A percentile compares a stretch with the other conserved stretches of the same genome.
Conservation (phyloP, 2,329 filamentous ascomycete genomes). For the Clarireedia monteithiana region DNA sequence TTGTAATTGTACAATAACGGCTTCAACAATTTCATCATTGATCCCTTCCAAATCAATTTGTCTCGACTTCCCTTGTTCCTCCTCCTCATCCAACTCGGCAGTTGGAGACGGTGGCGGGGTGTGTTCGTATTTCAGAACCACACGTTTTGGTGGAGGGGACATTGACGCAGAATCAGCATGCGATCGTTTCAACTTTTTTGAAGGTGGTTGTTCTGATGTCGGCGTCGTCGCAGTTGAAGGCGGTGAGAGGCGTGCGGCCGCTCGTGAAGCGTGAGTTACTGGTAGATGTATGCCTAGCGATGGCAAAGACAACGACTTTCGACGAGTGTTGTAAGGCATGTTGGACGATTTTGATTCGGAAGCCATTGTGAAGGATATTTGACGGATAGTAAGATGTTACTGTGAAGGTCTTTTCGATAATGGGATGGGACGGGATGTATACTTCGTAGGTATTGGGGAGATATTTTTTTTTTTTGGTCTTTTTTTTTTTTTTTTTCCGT, state of each 20-base stretch:
- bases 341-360: conserved; percentile 10
- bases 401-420: neutral
- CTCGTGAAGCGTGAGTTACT: conserved; percentile 53
- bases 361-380: conserved; percentile 11
- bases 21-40: conserved; percentile 92
- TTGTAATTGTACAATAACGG: conserved; percentile 79
- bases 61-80: conserved; percentile 36
- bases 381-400: conserved; percentile 4
- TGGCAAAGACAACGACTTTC: conserved; percentile 88
- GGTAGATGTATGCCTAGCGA: conserved; percentile 88
- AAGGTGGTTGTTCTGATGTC: conserved; percentile 32
- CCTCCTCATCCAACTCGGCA: conserved; percentile 34
- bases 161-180: conserved; percentile 47
- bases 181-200: conserved; percentile 74
- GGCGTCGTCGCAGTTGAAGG: conserved; percentile 20
- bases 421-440: conserved; percentile 9
- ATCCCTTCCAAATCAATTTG: conserved; percentile 76
- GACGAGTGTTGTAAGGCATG: conserved; percentile 97
- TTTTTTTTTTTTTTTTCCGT: neutral
- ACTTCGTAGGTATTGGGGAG: conserved; percentile 3
- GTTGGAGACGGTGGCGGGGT: conserved; percentile 75
- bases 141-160: conserved; percentile 35
- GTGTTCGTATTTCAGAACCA: conserved; percentile 48
- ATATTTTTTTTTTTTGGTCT: neutral
- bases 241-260: conserved; percentile 35